These are phyloP conservation scores for Vitis vinifera DNA, from an alignment of 164 flowering plant species.

Conservation along the genomic window ASM3070453v1 NC_081812.1:4767501-4768000, in stretches of 20 bases:
- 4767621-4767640: slow-evolving; percentile 44
- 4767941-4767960: slow-evolving; percentile 73
- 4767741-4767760: no score
- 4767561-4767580: slow-evolving; percentile 62
- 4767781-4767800: no score
- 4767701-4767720: no score
- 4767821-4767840: no score
- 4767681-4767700: no score
- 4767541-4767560: slow-evolving; percentile 63
- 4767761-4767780: no score
- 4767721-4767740: no score
- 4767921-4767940: slow-evolving; percentile 51
- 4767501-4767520: slow-evolving; percentile 48
- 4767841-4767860: no score
- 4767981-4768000: slow-evolving; percentile 62
- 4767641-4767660: no score
- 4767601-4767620: slow-evolving; percentile 72
- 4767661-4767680: no score
- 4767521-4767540: slow-evolving; percentile 45
- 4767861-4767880: slow-evolving; percentile 54
- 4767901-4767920: slow-evolving; percentile 65
- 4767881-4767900: slow-evolving; percentile 65
- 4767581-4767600: slow-evolving; percentile 72
- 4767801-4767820: no score
- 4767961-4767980: slow-evolving; percentile 51